Conservation (phyloP, 345 rosid genomes). For the Moricandia arvensis region DNA sequence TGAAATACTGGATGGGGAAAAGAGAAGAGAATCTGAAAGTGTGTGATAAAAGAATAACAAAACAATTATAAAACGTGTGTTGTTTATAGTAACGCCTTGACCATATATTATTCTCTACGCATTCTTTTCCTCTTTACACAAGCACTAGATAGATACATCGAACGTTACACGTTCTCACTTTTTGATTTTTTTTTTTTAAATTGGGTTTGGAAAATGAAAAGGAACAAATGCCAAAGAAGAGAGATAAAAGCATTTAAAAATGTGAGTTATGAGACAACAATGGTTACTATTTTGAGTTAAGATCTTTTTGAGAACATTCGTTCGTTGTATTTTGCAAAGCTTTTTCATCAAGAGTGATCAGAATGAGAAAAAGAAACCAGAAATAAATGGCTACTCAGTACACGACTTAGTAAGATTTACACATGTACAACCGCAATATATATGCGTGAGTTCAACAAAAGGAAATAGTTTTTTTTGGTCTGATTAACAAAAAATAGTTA, state of each 20-base stretch:
- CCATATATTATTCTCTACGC: slow-evolving; percentile 14
- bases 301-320: not conserved
- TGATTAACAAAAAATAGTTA: too few relatives aligned
- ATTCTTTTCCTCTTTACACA: not conserved
- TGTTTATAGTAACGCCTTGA: slow-evolving; percentile 26
- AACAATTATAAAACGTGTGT: slow-evolving; percentile 14
- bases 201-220: not conserved
- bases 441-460: too few relatives aligned
- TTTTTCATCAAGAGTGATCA: too few relatives aligned
- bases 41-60: not conserved
- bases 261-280: not conserved
- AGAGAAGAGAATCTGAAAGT: slow-evolving; percentile 16
- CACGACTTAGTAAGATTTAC: too few relatives aligned
- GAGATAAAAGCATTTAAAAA: not conserved
- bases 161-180: slow-evolving; percentile 3
- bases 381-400: too few relatives aligned
- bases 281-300: not conserved
- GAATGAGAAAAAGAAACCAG: too few relatives aligned
- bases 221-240: not conserved
- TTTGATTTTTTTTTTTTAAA: not conserved
- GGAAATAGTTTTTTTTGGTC: too few relatives aligned
- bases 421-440: too few relatives aligned
- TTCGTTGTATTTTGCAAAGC: not conserved
- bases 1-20: slow-evolving; percentile 22
- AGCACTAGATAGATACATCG: slow-evolving; percentile 6